Evolutionary conservation across 331 rosid genomes (phyloP), one percentile per base, ranked within the genome.

Genomic region (Arachis monticola): DNA sequence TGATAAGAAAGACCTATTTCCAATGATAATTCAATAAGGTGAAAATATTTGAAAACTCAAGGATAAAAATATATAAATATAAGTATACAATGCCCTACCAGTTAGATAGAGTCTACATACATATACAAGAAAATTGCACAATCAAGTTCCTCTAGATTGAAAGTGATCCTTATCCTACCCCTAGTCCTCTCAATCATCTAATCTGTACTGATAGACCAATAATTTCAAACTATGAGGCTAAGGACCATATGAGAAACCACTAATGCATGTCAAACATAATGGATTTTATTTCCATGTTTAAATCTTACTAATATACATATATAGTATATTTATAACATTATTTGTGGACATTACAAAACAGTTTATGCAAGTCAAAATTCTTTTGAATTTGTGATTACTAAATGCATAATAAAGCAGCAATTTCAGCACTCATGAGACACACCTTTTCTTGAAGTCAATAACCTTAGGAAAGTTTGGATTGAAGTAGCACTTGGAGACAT

Each of bases 121-220:
- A 32, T 73, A 46, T 17, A 17, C 22, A 17, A 17, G 46, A 60
- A 60, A 73, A 60, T 57, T 73, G 40, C 38, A 60, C 58, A 32
- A 47, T 73, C 40, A 60, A 22, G 69, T 47, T 73, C 61, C 64
- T 61, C 69, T 60, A 68, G 55, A 73, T 13, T 13, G 77, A 73
- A 73, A 73, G 22, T 10, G 50, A 73, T 64, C 40, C 50, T 60
- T 73, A 48, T 73, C 77, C 69, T 8, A 73, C 77, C 77, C 2
- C 31, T 7, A 31, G 60, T 32, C 60, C 64, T 10, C 60, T 60
- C 69, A 72, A 59, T 60, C 69, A 30, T 46, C 50, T 13, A 60
- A 73, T n/a, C 9, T 61, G 41, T 6, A 50, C 17, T 32, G 8
- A 14, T 73, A 70, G 53, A 6, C 27, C 70, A 62, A 61, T 73